Evolutionary conservation across 495 filamentous ascomycete species (phyloP).

Genomic region (Penicillium angulare): DNA sequence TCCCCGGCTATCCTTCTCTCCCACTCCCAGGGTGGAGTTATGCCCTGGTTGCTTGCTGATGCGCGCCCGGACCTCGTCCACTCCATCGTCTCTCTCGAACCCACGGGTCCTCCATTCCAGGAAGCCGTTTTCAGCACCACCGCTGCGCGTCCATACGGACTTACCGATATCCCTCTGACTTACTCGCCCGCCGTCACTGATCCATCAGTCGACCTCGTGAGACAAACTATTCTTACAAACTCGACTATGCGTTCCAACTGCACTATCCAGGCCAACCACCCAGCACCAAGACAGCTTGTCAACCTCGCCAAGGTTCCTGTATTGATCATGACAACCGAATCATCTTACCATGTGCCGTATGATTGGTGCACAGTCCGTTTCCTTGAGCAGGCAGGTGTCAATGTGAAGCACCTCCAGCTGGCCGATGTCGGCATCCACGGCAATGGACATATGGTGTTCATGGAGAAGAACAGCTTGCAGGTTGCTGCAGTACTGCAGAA

Average conservation of each 20-base stretch:
- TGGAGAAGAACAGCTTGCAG: slow-evolving; percentile 58
- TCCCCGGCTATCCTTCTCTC: slow-evolving; percentile 48
- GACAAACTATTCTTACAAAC: too few species aligned
- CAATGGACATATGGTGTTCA: slow-evolving; percentile 59
- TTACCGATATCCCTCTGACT: slow-evolving; percentile 48
- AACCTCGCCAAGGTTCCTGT: slow-evolving; percentile 48
- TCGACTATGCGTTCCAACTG: slow-evolving; percentile 32
- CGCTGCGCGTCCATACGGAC: slow-evolving; percentile 37
- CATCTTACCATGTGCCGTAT: slow-evolving; percentile 56
- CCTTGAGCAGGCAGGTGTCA: slow-evolving; percentile 54
- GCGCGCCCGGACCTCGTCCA: slow-evolving; percentile 42
- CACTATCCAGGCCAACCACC: slow-evolving; percentile 43
- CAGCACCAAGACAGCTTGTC: slow-evolving; percentile 47
- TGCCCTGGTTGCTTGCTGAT: slow-evolving; percentile 51
- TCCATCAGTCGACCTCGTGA: slow-evolving; percentile 23
- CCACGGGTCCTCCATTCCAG: slow-evolving; percentile 51
- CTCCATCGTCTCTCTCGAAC: slow-evolving; percentile 52
- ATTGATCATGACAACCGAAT: slow-evolving; percentile 48
- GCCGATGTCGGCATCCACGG: slow-evolving; percentile 47
- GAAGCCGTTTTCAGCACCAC: slow-evolving; percentile 26
- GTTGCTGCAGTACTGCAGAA: slow-evolving; percentile 41
- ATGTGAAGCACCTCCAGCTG: slow-evolving; percentile 45
- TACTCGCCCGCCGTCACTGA: slow-evolving; percentile 45
- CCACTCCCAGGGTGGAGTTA: slow-evolving; percentile 53
- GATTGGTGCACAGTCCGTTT: slow-evolving; percentile 56